phyloP scores from a whole-genome alignment of 2,329 filamentous ascomycete genomes.

The Epichloe coenophiala region DNA sequence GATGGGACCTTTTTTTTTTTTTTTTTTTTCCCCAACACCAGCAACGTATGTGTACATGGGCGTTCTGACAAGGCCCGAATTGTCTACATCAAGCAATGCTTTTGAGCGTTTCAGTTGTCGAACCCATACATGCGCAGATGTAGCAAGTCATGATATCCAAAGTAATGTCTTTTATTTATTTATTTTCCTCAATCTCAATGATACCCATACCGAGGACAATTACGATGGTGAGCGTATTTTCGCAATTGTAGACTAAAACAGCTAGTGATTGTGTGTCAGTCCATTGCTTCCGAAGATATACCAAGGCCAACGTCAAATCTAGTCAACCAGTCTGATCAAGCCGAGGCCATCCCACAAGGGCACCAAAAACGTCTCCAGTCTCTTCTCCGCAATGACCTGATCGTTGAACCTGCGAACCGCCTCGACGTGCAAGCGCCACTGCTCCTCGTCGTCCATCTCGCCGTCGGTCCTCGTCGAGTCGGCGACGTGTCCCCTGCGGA shows the following conservation, averaged over 20 bases:
- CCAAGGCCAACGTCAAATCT: neutral
- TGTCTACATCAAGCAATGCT: no score
- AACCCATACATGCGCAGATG: neutral
- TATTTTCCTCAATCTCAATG: neutral
- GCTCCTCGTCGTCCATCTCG: conserved; percentile 1
- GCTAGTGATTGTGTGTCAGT: no score
- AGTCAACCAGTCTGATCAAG: conserved; percentile 26
- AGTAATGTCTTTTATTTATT: neutral
- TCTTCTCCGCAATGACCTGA: conserved; percentile 15
- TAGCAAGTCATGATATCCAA: neutral
- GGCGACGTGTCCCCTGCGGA: conserved; percentile 34
- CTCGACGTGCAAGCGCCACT: conserved; percentile 10
- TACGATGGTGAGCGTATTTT: no score
- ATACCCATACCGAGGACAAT: neutral
- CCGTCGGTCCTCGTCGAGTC: conserved; percentile 10
- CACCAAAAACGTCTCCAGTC: conserved; percentile 27
- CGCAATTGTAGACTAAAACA: no score
- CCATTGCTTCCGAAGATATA: neutral
- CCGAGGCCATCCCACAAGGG: conserved; percentile 30
- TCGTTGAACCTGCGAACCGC: conserved; percentile 24
- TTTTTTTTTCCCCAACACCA: no score
- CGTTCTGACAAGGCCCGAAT: no score
- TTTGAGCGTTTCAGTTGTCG: neutral
- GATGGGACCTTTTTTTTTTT: no score
- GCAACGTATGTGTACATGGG: no score